These are phyloP conservation scores for Grosmannia serpens DNA, from an alignment of 2,329 filamentous ascomycete species.

Conservation along the genomic window DNA sequence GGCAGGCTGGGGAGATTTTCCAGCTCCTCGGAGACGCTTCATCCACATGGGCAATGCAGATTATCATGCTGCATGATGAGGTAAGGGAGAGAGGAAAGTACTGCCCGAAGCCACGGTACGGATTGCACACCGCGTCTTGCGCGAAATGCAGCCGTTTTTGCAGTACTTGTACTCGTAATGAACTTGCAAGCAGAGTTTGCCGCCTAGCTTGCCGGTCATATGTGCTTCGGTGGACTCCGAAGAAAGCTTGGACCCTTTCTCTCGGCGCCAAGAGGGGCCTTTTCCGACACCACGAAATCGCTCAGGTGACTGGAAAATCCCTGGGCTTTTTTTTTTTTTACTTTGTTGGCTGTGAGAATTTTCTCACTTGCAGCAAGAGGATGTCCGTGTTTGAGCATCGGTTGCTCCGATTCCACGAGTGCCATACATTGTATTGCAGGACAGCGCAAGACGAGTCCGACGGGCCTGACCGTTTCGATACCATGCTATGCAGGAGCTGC, in stretches of 20 bases:
- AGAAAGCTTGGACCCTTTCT: neutral
- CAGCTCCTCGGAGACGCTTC: neutral
- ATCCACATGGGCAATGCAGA: neutral
- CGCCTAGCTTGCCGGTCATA: neutral
- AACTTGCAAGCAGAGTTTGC: neutral
- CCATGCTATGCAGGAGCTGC: too few species aligned
- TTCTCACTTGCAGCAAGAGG: neutral
- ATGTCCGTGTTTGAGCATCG: neutral
- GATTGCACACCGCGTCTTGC: neutral
- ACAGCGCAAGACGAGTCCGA: too few species aligned
- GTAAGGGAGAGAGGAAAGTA: neutral
- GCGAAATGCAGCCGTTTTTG: neutral
- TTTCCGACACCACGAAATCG: slow-evolving; percentile 10
- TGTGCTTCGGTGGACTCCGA: neutral
- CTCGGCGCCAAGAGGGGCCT: neutral
- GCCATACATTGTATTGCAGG: neutral
- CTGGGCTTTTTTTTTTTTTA: neutral
- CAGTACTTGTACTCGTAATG: neutral
- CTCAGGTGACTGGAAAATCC: slow-evolving; percentile 18
- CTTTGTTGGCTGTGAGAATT: too few species aligned
- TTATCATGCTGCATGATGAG: neutral
- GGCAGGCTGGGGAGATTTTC: too few species aligned
- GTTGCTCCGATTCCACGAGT: neutral
- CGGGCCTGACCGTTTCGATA: too few species aligned
- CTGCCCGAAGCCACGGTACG: neutral